Conservation (phyloP, 2,329 filamentous ascomycete species). For the Cryoendolithus antarcticus region DNA sequence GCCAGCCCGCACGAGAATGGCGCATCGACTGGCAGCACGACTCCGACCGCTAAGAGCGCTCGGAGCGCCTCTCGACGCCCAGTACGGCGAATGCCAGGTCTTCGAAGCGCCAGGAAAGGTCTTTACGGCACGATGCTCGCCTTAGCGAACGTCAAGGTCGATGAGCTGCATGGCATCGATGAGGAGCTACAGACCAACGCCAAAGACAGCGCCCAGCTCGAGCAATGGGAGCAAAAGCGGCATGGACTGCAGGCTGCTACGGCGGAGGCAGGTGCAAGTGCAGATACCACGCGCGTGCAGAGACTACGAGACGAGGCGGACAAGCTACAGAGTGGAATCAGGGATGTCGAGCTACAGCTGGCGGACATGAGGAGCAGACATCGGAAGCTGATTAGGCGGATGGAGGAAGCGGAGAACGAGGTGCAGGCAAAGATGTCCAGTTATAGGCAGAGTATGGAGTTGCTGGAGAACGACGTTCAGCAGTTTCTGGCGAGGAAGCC, state of each 20-base stretch:
- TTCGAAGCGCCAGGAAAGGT: constrained; percentile 52
- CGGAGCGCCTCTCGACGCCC: constrained; percentile 20
- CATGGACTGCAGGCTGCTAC: constrained; percentile 44
- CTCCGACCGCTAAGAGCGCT: constrained; percentile 32
- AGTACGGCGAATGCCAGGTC: constrained; percentile 39
- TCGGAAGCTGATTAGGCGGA: constrained; percentile 45
- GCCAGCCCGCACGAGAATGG: constrained; percentile 29
- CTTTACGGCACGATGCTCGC: constrained; percentile 52
- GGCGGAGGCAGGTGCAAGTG: constrained; percentile 40
- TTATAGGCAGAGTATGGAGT: constrained; percentile 53
- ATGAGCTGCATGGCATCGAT: constrained; percentile 52
- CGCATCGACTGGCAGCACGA: constrained; percentile 37
- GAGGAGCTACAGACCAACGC: constrained; percentile 45
- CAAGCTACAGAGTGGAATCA: constrained; percentile 50
- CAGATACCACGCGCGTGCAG: constrained; percentile 45
- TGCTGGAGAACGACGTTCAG: constrained; percentile 52
- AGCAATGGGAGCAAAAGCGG: constrained; percentile 47
- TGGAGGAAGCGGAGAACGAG: constrained; percentile 51
- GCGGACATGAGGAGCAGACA: constrained; percentile 48
- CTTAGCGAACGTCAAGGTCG: constrained; percentile 52
- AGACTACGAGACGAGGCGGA: constrained; percentile 39
- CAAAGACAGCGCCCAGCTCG: constrained; percentile 45
- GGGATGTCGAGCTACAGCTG: constrained; percentile 52
- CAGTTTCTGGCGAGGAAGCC: constrained; percentile 37
- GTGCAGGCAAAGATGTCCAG: constrained; percentile 61